Percentiles rank a stretch among this genome's conserved stretches.
Evolutionary conservation across 176 grass and related monocot genomes (phyloP).

Genomic region (Eragrostis nindensis): DNA sequence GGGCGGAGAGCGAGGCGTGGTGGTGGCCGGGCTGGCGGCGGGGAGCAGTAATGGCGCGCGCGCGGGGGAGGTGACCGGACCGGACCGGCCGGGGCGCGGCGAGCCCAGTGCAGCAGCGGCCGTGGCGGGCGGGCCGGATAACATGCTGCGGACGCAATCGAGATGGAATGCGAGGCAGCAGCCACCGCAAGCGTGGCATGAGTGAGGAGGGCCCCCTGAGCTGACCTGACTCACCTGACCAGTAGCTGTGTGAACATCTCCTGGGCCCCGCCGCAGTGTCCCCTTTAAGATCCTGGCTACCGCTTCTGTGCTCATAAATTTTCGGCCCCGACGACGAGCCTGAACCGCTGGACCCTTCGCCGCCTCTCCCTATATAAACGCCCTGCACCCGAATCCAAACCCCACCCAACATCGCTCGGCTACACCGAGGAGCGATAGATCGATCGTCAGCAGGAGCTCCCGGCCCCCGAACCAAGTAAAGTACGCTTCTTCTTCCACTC

Average conservation of each 20-base stretch:
- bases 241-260: slow-evolving; percentile 51
- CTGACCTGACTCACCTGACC: slow-evolving; percentile 24
- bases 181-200: neutral
- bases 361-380: slow-evolving; percentile 66
- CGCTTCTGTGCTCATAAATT: slow-evolving; percentile 80
- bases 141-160: slow-evolving; percentile 18
- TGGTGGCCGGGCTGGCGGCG: neutral
- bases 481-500: neutral
- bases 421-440: neutral
- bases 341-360: neutral
- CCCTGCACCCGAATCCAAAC: slow-evolving; percentile 39
- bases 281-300: slow-evolving; percentile 81
- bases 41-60: slow-evolving; percentile 32
- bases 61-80: slow-evolving; percentile 37
- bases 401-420: neutral
- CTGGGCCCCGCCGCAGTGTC: slow-evolving; percentile 63
- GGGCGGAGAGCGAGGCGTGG: slow-evolving; percentile 42
- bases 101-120: neutral
- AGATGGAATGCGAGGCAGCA: slow-evolving; percentile 19
- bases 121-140: neutral
- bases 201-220: neutral
- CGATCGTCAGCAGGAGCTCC: neutral
- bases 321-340: slow-evolving; percentile 29
- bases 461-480: slow-evolving; percentile 26
- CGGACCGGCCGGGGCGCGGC: neutral